Conservation (phyloP, 2,329 filamentous ascomycete genomes). For the Alternaria brassicae region DNA sequence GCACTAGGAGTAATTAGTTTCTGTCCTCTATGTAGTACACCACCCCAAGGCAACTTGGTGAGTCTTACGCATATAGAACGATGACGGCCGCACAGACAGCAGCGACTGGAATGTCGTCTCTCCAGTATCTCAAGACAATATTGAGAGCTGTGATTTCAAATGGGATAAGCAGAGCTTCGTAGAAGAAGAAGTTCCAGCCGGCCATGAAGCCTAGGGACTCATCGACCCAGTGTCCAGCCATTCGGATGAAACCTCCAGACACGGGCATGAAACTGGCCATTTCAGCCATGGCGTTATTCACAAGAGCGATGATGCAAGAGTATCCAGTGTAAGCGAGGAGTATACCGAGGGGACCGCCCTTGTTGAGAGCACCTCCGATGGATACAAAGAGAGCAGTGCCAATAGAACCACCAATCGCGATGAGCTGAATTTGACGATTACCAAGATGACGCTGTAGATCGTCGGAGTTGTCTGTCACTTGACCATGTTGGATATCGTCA, state of each 20-base stretch:
- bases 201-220: slow-evolving; percentile 68
- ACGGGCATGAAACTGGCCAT: slow-evolving; percentile 70
- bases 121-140: slow-evolving; percentile 53
- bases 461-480: slow-evolving; percentile 45
- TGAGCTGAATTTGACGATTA: slow-evolving; percentile 52
- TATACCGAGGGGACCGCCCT: slow-evolving; percentile 61
- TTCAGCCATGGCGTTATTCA: slow-evolving; percentile 71
- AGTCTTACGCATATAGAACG: slow-evolving; percentile 51
- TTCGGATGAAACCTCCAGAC: slow-evolving; percentile 68
- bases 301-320: slow-evolving; percentile 62
- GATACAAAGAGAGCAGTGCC: slow-evolving; percentile 64
- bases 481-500: slow-evolving; percentile 40
- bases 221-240: slow-evolving; percentile 71
- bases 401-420: slow-evolving; percentile 52
- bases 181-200: slow-evolving; percentile 62
- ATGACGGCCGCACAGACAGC: slow-evolving; percentile 53
- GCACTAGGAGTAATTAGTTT: slow-evolving; percentile 45
- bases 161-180: slow-evolving; percentile 60
- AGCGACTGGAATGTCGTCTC: slow-evolving; percentile 54
- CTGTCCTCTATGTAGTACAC: not conserved
- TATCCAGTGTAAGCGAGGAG: slow-evolving; percentile 67
- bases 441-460: slow-evolving; percentile 50
- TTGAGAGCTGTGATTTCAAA: slow-evolving; percentile 60
- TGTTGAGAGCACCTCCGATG: slow-evolving; percentile 64
- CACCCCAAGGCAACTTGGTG: slow-evolving; percentile 1